Evolutionary conservation across 495 filamentous ascomycete species (phyloP).

Genomic region (Podospora tetraspora): DNA sequence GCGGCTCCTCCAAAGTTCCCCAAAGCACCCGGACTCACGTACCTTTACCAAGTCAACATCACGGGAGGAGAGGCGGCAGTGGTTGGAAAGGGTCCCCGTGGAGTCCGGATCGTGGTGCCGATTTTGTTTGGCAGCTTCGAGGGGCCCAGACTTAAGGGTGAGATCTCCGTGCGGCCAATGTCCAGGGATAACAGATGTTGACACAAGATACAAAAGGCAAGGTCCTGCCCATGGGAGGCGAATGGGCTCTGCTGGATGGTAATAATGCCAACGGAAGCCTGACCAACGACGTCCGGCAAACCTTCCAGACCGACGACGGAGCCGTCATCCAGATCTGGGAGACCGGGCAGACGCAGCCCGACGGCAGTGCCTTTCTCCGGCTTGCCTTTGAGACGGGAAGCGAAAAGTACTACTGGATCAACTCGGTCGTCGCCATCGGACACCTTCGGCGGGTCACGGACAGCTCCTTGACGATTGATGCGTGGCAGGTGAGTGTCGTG

Average conservation of each 20-base stretch:
- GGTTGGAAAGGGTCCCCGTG: slow-evolving; percentile 10
- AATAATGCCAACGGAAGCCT: slow-evolving; percentile 12
- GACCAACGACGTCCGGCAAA: slow-evolving; percentile 18
- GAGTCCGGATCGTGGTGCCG: slow-evolving; percentile 14
- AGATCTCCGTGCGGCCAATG: background rate
- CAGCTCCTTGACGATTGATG: slow-evolving; percentile 10
- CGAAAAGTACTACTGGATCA: slow-evolving; percentile 18
- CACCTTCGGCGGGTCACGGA: background rate
- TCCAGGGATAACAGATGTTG: background rate
- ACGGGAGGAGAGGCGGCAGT: slow-evolving; percentile 12
- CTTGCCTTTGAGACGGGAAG: slow-evolving; percentile 15
- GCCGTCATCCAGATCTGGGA: slow-evolving; percentile 16
- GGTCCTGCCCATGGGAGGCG: slow-evolving; percentile 16
- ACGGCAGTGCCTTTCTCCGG: slow-evolving; percentile 6
- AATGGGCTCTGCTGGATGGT: slow-evolving; percentile 20
- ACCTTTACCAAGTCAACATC: slow-evolving; percentile 22
- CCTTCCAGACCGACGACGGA: slow-evolving; percentile 18
- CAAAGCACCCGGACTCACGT: slow-evolving; percentile 15
- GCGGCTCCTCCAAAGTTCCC: slow-evolving; percentile 2
- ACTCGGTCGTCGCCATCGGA: slow-evolving; percentile 13
- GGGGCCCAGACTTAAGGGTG: slow-evolving; percentile 19
- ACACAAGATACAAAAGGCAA: slow-evolving; percentile 10
- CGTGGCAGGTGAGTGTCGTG: slow-evolving; percentile 7
- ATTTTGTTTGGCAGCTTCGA: slow-evolving; percentile 18
- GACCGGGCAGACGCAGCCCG: slow-evolving; percentile 14